These are phyloP conservation scores for Melampsora larici-populina DNA, from an alignment of 1,284 basidiomycete genomes.

Conservation along the genomic window DNA sequence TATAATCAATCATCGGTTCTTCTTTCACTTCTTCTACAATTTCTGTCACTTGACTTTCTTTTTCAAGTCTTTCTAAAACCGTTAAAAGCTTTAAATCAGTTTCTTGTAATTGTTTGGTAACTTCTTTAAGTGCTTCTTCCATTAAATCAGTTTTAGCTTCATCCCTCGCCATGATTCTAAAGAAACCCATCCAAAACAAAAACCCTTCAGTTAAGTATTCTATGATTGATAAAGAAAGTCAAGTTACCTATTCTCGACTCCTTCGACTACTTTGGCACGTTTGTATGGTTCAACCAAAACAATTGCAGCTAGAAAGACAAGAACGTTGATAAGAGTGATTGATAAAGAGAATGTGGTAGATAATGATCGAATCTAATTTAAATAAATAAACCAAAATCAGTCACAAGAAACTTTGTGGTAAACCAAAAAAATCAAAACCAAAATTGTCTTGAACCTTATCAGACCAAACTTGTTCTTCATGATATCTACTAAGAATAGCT, in stretches of 20 bases:
- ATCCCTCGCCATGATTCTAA: background rate
- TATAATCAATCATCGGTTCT: no score
- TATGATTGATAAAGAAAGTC: background rate
- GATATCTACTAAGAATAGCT: conserved; percentile 76
- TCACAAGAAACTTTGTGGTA: no score
- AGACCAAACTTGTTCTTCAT: conserved; percentile 95
- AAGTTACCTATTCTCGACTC: conserved; percentile 69
- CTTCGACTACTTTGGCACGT: conserved; percentile 71
- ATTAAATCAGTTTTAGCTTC: background rate
- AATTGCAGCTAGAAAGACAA: conserved; percentile 82
- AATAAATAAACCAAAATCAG: background rate
- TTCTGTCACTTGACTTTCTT: no score
- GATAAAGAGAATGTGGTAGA: conserved; percentile 83
- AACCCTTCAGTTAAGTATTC: background rate
- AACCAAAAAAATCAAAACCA: background rate
- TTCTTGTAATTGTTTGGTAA: background rate
- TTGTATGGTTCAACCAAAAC: conserved; percentile 91
- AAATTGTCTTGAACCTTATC: conserved; percentile 63
- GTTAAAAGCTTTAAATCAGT: background rate
- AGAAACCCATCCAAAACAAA: background rate
- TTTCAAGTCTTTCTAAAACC: no score
- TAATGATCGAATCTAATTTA: conserved; percentile 68
- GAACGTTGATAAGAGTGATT: conserved; percentile 75
- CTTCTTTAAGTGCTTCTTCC: background rate
- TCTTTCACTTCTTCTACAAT: no score